Evolutionary conservation across 306 rosid genomes (phyloP).

Genomic region (Begonia masoniana): DNA sequence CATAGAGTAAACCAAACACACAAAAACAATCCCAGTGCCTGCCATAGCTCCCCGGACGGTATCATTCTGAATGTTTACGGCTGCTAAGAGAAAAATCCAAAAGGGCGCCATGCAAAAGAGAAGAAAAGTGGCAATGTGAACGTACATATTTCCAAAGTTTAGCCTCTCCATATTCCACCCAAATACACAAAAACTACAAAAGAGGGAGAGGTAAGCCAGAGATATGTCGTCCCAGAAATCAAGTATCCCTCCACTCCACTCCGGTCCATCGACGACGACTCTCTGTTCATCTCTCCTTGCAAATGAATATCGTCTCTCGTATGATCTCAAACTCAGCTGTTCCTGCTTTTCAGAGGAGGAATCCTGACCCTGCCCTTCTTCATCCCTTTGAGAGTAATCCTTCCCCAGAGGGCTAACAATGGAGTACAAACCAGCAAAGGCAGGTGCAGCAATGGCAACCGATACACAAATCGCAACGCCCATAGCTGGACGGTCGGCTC

Average conservation of each 20-base stretch:
- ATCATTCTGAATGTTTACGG: conserved; percentile 72
- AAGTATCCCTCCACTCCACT: conserved; percentile 81
- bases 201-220: conserved; percentile 62
- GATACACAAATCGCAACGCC: conserved; percentile 76
- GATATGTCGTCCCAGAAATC: conserved; percentile 80
- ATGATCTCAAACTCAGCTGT: conserved; percentile 21
- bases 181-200: conserved; percentile 73
- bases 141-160: conserved; percentile 92
- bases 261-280: conserved; percentile 29
- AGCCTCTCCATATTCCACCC: conserved; percentile 98
- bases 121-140: conserved; percentile 69
- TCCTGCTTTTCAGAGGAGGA: conserved; percentile 15
- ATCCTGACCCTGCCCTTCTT: conserved; percentile 51
- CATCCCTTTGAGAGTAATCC: conserved; percentile 52
- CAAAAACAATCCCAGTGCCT: conserved; percentile 57
- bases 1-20: conserved; percentile 73
- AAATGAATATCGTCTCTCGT: conserved; percentile 50
- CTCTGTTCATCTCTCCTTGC: conserved; percentile 33
- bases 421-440: conserved; percentile 59
- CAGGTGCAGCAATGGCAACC: conserved; percentile 66
- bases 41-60: conserved; percentile 36
- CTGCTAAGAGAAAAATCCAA: conserved; percentile 77
- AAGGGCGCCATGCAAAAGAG: conserved; percentile 88
- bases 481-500: conserved; percentile 67
- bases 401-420: conserved; percentile 78